phyloP scores from a whole-genome alignment of 768 basidiomycete genomes.

The Cyclocybe cylindracea region DNA sequence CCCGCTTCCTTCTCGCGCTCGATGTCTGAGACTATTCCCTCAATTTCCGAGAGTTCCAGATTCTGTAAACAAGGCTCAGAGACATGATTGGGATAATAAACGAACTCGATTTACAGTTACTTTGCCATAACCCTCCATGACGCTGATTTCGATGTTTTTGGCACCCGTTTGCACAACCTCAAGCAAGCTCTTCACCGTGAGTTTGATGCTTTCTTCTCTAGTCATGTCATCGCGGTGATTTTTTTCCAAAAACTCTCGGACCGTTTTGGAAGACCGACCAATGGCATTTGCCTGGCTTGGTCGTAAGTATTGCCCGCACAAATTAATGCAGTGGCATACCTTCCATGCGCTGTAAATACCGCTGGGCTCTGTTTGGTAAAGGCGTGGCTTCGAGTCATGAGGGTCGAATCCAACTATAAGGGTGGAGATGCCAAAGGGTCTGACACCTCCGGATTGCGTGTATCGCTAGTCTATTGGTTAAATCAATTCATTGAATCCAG shows the following conservation, averaged over 20 bases:
- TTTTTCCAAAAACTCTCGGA: constrained; percentile 98
- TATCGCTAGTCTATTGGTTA: constrained; percentile 61
- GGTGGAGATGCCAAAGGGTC: constrained; percentile 97
- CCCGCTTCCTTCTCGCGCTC: constrained; percentile 97
- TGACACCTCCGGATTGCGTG: constrained; percentile 97
- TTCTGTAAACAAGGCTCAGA: constrained; percentile 51
- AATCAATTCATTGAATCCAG: background rate
- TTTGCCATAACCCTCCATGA: constrained; percentile 95
- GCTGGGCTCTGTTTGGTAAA: constrained; percentile 97
- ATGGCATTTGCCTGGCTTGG: constrained; percentile 88
- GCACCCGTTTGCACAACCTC: constrained; percentile 99
- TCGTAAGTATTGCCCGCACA: no score
- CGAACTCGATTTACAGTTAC: constrained; percentile 62
- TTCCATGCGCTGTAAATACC: constrained; percentile 99
- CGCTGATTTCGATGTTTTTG: constrained; percentile 98
- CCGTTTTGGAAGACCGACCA: constrained; percentile 96
- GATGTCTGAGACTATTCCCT: constrained; percentile 88
- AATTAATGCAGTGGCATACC: constrained; percentile 40
- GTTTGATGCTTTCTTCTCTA: constrained; percentile 88
- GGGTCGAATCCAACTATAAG: constrained; percentile 98
- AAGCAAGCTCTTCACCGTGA: constrained; percentile 92
- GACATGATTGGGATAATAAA: background rate
- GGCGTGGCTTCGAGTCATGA: constrained; percentile 78
- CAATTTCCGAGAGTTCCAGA: constrained; percentile 84
- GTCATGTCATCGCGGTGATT: constrained; percentile 91